Base-by-base conservation (phyloP, 1,284 basidiomycete species). In the Sphaerobolus stellatus region DNA sequence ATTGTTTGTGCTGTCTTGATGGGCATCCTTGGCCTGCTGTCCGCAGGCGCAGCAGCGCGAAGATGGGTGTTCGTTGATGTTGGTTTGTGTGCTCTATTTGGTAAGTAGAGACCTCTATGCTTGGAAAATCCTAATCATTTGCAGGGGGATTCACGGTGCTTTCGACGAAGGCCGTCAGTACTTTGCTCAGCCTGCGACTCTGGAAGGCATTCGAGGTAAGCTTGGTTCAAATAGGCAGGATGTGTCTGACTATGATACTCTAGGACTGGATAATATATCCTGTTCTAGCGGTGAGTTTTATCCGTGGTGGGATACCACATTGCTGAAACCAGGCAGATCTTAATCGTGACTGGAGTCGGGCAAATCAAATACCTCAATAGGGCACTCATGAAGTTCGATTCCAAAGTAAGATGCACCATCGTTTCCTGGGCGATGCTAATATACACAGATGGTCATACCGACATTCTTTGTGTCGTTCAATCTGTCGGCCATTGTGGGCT, bases 391-490 rank as follows among this genome's bases (percentile, higher is more conserved):
- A 82, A 86, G 24, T 96, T 95, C 66, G 91, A 95, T 65, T 84
- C 84, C 67, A 92, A 92, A 71, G 86, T 88, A 61, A 14, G 14
- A 20, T 36, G 25, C 25, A 38, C 25, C 29, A 20, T 20, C 29
- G 16, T n/a, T 46, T 52, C 28, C 31, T 24, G 28, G 48, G 25
- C 43, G 54, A 48, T 46, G 38, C 34, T 31, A 13, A 24, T 25
- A 13, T 40, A 57, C 57, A 45, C 66, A 93, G 88, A 82, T 88
- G 50, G 94, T 96, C 30, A 93, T 96, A 58, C 96, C 96, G 2
- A 88, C 88, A 13, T 95, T 98, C 75, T 99, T 98, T 69, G 94
- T 97, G 38, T 79, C 96, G 57, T 92, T 91, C 70, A 91, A 86
- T 44, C 75, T 94, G 20, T 89, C 87, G 38, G 93, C 93, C 4